phyloP scores from a whole-genome alignment of 2,329 filamentous ascomycete genomes.

The Davidsoniella neocaledoniae region DNA sequence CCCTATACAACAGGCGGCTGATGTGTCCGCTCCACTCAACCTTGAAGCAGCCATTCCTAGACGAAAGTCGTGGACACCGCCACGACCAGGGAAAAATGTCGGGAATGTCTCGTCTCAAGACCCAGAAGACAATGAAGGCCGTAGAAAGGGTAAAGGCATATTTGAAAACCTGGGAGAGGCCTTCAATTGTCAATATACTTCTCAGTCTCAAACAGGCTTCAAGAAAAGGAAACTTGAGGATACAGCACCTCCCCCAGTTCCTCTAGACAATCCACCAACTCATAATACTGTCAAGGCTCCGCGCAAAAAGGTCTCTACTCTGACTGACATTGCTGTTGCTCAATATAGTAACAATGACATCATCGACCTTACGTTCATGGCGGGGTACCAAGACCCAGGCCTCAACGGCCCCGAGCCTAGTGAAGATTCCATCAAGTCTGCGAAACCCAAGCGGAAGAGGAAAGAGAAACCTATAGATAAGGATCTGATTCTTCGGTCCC shows the following conservation, averaged over 20 bases:
- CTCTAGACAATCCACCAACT: neutral
- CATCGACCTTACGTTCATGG: constrained; percentile 10
- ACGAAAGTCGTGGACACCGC: constrained; percentile 6
- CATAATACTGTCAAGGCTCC: constrained; percentile 7
- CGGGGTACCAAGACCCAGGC: constrained; percentile 10
- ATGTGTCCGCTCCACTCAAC: constrained; percentile 3
- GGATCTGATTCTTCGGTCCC: constrained; percentile 42
- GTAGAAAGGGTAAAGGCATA: neutral
- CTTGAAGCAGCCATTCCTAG: constrained; percentile 7
- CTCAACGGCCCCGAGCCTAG: constrained; percentile 1
- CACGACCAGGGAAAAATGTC: neutral
- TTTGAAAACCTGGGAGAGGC: neutral
- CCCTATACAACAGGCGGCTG: too few relatives aligned
- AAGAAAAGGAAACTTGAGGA: constrained; percentile 3
- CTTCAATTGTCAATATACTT: neutral
- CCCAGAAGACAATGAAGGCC: neutral
- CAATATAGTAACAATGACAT: constrained; percentile 8
- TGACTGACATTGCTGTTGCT: constrained; percentile 10
- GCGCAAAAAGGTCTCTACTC: constrained; percentile 8
- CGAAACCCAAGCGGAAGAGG: constrained; percentile 17
- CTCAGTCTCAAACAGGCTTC: neutral
- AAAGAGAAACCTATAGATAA: constrained; percentile 20
- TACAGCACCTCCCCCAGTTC: neutral
- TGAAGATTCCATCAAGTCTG: constrained; percentile 15
- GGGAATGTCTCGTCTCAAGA: neutral